phyloP scores from a whole-genome alignment of 2,329 filamentous ascomycete genomes.

The Botrytis hyacinthi region DNA sequence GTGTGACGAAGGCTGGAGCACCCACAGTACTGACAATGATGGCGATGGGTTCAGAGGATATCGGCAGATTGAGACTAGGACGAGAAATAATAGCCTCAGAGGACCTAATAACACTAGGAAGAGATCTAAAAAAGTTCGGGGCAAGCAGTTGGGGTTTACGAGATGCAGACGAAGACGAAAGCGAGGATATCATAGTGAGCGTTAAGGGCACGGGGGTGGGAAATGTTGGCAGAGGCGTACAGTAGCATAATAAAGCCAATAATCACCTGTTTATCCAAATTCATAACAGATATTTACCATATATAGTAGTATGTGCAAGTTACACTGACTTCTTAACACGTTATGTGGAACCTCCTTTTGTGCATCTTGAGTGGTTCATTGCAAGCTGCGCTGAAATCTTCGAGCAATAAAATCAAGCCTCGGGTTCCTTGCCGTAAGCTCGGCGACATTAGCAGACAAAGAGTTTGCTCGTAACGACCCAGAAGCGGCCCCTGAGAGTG shows the following conservation, averaged over 20 bases:
- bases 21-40: conserved; percentile 80
- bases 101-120: conserved; percentile 73
- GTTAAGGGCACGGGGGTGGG: conserved; percentile 92
- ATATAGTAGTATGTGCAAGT: not conserved
- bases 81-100: conserved; percentile 79
- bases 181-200: conserved; percentile 74
- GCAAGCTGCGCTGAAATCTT: conserved; percentile 32
- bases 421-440: conserved; percentile 29
- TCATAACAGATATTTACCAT: not conserved
- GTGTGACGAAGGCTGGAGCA: conserved; percentile 69
- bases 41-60: conserved; percentile 97
- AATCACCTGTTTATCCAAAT: not conserved
- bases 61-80: conserved; percentile 80
- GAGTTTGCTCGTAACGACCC: conserved; percentile 35
- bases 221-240: conserved; percentile 88
- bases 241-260: conserved; percentile 44
- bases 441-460: conserved; percentile 34
- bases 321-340: not conserved
- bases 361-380: conserved; percentile 20
- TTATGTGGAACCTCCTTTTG: conserved; percentile 2
- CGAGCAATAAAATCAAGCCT: conserved; percentile 32
- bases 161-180: conserved; percentile 63
- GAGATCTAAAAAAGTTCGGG: conserved; percentile 86
- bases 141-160: conserved; percentile 87
- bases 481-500: conserved; percentile 35